These are phyloP conservation scores for Fusarium sororula DNA, from an alignment of 2,329 filamentous ascomycete genomes.

Conservation along the genomic window DNA sequence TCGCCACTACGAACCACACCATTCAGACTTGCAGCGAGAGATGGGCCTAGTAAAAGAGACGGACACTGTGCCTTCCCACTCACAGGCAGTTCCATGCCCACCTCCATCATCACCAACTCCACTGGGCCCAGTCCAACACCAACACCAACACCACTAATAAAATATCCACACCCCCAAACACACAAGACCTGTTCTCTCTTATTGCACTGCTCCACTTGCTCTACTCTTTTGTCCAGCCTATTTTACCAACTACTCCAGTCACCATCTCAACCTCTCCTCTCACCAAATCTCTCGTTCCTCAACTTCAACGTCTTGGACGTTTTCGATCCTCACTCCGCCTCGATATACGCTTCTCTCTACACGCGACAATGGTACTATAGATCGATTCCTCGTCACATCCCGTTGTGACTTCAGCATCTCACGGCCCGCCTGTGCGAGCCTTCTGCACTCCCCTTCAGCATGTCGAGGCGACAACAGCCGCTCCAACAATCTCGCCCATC, in stretches of 20 bases:
- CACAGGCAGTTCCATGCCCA: constrained; percentile 27
- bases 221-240: constrained; percentile 34
- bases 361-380: constrained; percentile 43
- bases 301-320: constrained; percentile 3
- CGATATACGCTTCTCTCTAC: constrained; percentile 2
- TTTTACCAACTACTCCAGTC: constrained; percentile 29
- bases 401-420: constrained; percentile 34
- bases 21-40: not conserved
- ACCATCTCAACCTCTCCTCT: constrained; percentile 32
- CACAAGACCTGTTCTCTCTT: constrained; percentile 38
- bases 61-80: constrained; percentile 31
- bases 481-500: constrained; percentile 35
- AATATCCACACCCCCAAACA: constrained; percentile 39
- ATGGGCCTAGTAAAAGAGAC: not conserved
- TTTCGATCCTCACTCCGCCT: not conserved
- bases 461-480: constrained; percentile 41
- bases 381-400: constrained; percentile 33
- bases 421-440: constrained; percentile 41
- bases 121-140: constrained; percentile 27
- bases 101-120: constrained; percentile 40
- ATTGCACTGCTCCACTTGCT: constrained; percentile 37
- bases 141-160: constrained; percentile 36
- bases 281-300: constrained; percentile 29
- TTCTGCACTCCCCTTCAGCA: constrained; percentile 32
- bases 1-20: constrained; percentile 19